Evolutionary conservation across 371 early-diverging fungal genomes (phyloP).

Genomic region (Apophysomyces sp.): DNA sequence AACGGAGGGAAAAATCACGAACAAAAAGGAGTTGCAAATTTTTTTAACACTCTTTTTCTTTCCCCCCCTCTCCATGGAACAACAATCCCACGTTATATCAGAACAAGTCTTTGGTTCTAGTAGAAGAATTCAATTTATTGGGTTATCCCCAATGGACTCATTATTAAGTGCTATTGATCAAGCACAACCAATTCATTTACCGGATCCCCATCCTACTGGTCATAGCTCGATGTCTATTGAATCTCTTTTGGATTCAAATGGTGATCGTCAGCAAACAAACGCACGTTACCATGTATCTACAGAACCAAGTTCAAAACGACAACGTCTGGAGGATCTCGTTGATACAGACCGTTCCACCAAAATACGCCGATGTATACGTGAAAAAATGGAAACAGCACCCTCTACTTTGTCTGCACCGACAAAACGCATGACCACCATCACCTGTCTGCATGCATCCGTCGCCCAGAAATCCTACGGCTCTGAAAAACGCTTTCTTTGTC

Average conservation of each 20-base stretch:
- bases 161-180: slow-evolving; percentile 21
- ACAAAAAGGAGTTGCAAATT: slow-evolving; percentile 5
- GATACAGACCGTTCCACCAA: slow-evolving; percentile 5
- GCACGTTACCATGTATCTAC: background rate
- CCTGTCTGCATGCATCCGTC: slow-evolving; percentile 65
- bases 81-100: slow-evolving; percentile 37
- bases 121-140: slow-evolving; percentile 41
- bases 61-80: slow-evolving; percentile 18
- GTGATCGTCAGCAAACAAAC: slow-evolving; percentile 5
- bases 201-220: slow-evolving; percentile 1
- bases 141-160: slow-evolving; percentile 21
- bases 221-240: slow-evolving; percentile 7
- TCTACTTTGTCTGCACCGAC: background rate
- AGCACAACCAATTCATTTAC: slow-evolving; percentile 8
- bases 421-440: slow-evolving; percentile 44
- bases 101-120: slow-evolving; percentile 45
- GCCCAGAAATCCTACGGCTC: slow-evolving; percentile 91
- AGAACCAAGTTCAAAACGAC: background rate
- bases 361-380: slow-evolving; percentile 2
- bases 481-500: slow-evolving; percentile 84
- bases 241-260: slow-evolving; percentile 2
- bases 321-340: background rate
- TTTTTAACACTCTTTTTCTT: slow-evolving; percentile 14
- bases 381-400: background rate
- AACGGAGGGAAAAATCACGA: slow-evolving; percentile 4